Conservation (phyloP, 2,329 filamentous ascomycete species). For the Aaosphaeria pasadenensis region DNA sequence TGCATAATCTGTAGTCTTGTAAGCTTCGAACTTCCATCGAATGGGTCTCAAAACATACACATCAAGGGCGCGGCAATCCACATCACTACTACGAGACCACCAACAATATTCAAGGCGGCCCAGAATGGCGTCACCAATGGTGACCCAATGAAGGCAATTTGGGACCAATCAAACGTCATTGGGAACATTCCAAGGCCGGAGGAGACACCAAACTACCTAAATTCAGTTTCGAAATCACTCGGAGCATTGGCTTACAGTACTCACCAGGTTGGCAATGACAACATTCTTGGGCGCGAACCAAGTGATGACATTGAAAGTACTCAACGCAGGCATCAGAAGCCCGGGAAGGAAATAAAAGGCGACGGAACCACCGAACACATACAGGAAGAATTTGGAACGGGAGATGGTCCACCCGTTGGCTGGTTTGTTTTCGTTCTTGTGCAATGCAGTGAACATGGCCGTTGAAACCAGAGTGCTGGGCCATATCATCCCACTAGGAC, state of each 20-base stretch:
- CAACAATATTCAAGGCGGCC: constrained; percentile 81
- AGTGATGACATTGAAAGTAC: constrained; percentile 85
- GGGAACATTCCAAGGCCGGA: constrained; percentile 82
- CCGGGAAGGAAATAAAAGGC: constrained; percentile 84
- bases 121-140: constrained; percentile 81
- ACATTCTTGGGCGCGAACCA: constrained; percentile 87
- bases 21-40: constrained; percentile 2
- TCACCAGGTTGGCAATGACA: constrained; percentile 73
- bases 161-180: constrained; percentile 87
- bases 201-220: constrained; percentile 66
- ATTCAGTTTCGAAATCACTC: constrained; percentile 1
- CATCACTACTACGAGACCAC: constrained; percentile 77
- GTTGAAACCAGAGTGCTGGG: constrained; percentile 84
- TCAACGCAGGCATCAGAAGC: constrained; percentile 76
- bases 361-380: constrained; percentile 69
- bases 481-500: constrained; percentile 89
- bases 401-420: constrained; percentile 82
- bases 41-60: constrained; percentile 41
- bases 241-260: constrained; percentile 7
- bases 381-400: constrained; percentile 79
- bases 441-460: constrained; percentile 83
- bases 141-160: constrained; percentile 83
- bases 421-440: constrained; percentile 78
- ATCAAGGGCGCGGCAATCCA: constrained; percentile 78
- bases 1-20: constrained; percentile 57